A percentile compares a stretch with the other conserved stretches of the same genome.
Evolutionary conservation across 208 protist genomes (phyloP).

Genomic region (Trichomonas vaginalis): DNA sequence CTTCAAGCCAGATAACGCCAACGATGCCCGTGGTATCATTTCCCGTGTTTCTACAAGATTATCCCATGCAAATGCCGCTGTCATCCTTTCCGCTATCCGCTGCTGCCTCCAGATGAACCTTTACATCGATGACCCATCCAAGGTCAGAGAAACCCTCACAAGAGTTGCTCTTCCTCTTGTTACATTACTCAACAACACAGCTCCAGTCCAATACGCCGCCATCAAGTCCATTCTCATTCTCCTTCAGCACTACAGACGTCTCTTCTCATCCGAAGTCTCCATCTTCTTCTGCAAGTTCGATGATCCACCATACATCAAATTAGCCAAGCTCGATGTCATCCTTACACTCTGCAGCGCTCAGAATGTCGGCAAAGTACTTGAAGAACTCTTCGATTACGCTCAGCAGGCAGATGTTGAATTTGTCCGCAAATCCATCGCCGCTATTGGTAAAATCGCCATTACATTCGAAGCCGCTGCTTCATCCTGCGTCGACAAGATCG

Average conservation of each 20-base stretch:
- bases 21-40: constrained; percentile 64
- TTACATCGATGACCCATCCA: constrained; percentile 48
- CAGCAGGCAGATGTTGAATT: constrained; percentile 86
- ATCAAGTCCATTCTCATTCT: constrained; percentile 93
- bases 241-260: constrained; percentile 64
- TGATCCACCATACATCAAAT: constrained; percentile 88
- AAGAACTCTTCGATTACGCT: constrained; percentile 78
- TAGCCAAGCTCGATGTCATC: constrained; percentile 88
- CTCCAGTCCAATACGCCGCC: constrained; percentile 90
- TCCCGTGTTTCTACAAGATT: constrained; percentile 76
- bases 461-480: constrained; percentile 73
- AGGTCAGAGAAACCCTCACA: constrained; percentile 46
- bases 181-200: constrained; percentile 51
- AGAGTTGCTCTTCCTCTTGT: constrained; percentile 74
- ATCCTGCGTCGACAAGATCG: constrained; percentile 66
- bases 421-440: constrained; percentile 74
- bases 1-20: constrained; percentile 21
- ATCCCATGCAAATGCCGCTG: constrained; percentile 84
- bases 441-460: constrained; percentile 84
- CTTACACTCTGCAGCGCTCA: constrained; percentile 61
- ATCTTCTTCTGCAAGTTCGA: constrained; percentile 92
- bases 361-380: constrained; percentile 63
- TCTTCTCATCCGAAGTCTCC: not conserved
- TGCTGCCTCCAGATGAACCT: constrained; percentile 47
- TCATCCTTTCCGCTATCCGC: constrained; percentile 84